Base-by-base conservation (phyloP, 75 land plant genomes). In the Larix kaempferi region DNA sequence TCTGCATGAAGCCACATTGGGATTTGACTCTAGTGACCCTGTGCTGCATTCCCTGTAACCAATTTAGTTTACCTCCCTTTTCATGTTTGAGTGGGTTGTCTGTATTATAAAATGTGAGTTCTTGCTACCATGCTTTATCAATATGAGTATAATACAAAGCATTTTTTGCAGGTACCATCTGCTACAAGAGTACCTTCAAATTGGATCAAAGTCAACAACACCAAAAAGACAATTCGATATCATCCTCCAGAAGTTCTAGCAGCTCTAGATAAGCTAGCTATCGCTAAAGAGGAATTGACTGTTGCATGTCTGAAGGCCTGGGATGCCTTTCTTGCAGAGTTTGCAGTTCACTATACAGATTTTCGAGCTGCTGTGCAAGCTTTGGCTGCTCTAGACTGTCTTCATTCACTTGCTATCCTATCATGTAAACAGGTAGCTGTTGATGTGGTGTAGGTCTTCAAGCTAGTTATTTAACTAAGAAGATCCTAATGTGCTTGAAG, bases 321-420 rank as follows among this genome's bases (percentile, higher is more conserved):
- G 99, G 83, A 82, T 69, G 81, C 61, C 23, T 97, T 97, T 76
- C 78, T 97, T 19, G 86, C 71, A 74, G 90, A 77, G 65, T 94
- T 97, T 78, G 78, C 86, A 59, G 77, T 80, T 71, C 79, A 91
- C 71, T 91, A 89, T 82, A 77, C 89, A 13, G 93, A 94, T 59
- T 97, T 97, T 76, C 92, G 94, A 80, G 92, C 98, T 37, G 83
- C 91, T 66, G 98, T 97, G 21, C 98, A 97, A 78, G 92, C 98
- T 54, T 80, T 97, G 35, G 99, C 99, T 67, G 78, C 94, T 6
- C 86, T 97, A 76, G 99, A 97, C 71, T 94, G 99, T 75, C 89
- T 97, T 37, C 74, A 91, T 86, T 91, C 99, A 7, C 91, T 97
- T 75, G 98, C 99, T n/a, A 77, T 87, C 79, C 91, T 97, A 56